Evolutionary conservation across 106 monocot genomes (phyloP).

Genomic region (Acorus gramineus): DNA sequence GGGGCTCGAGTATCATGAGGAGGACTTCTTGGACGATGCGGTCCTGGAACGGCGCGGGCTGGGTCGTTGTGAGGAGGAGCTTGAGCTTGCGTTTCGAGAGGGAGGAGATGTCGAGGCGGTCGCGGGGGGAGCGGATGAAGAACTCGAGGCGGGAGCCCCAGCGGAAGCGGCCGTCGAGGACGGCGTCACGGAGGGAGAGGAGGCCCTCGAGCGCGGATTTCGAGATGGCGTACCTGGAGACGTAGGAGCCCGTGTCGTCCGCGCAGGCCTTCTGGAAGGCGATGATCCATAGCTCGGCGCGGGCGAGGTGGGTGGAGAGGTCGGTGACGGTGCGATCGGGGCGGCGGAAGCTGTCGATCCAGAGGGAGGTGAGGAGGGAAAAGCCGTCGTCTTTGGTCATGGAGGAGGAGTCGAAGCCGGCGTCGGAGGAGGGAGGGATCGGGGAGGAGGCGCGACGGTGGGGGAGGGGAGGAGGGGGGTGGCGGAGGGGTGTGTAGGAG

Average conservation of each 20-base stretch:
- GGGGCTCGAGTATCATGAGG: conserved; percentile 75
- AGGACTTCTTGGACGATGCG: conserved; percentile 81
- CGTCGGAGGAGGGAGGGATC: background rate
- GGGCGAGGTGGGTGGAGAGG: conserved; percentile 49
- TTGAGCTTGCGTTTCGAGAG: conserved; percentile 96
- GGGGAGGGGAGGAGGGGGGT: background rate
- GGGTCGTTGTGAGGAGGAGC: conserved; percentile 53
- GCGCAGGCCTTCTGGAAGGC: conserved; percentile 93
- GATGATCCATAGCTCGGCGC: conserved; percentile 71
- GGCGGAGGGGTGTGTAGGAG: background rate
- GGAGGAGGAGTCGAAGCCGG: conserved; percentile 9
- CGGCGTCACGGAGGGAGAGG: conserved; percentile 82
- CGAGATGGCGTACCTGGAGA: conserved; percentile 47
- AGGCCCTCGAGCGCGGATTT: conserved; percentile 47
- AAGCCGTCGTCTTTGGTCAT: conserved; percentile 59
- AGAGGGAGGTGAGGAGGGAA: conserved; percentile 46
- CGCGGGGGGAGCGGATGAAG: conserved; percentile 71
- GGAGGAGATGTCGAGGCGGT: conserved; percentile 48
- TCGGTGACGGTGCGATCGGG: conserved; percentile 21
- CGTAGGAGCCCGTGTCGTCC: conserved; percentile 84
- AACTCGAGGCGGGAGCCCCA: conserved; percentile 72
- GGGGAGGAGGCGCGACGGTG: background rate
- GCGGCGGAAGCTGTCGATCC: conserved; percentile 66
- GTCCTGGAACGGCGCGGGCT: conserved; percentile 83
- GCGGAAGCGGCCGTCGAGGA: conserved; percentile 81